Percentiles rank a stretch among this genome's conserved stretches.
These are phyloP conservation scores for Amphicarpaea edgeworthii DNA, from an alignment of 306 rosid genomes.

Conservation along the genomic window DNA sequence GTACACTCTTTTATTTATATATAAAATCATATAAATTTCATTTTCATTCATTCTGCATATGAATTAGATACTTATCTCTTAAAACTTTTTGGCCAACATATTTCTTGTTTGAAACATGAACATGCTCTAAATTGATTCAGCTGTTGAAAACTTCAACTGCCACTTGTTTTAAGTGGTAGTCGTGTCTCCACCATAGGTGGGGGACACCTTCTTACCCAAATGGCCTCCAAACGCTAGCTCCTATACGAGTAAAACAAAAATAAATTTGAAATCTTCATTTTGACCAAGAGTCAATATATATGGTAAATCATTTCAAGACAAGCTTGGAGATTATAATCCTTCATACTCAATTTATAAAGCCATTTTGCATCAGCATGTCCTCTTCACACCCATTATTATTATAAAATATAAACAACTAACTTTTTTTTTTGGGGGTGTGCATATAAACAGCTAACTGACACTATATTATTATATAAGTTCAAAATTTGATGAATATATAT, in stretches of 20 bases:
- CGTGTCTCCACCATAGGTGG: constrained; percentile 39
- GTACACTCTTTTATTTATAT: not conserved
- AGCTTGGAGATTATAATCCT: constrained; percentile 39
- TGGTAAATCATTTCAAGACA: constrained; percentile 44
- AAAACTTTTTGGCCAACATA: not conserved
- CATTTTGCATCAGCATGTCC: constrained; percentile 31
- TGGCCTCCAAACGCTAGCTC: constrained; percentile 19
- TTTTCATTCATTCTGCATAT: not conserved
- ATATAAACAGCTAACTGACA: not conserved
- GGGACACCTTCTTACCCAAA: constrained; percentile 39
- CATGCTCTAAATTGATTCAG: constrained; percentile 40
- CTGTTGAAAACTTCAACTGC: constrained; percentile 43
- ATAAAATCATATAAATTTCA: not conserved
- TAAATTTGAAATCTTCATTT: not conserved
- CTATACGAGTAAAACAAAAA: constrained; percentile 7
- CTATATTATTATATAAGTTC: not conserved
- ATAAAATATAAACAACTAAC: too few species aligned
- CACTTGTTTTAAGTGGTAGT: constrained; percentile 39
- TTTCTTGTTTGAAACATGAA: not conserved
- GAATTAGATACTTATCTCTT: not conserved
- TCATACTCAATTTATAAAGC: constrained; percentile 23
- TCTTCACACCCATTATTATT: constrained; percentile 36
- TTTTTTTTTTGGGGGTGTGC: too few species aligned
- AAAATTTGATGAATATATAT: constrained; percentile 9
- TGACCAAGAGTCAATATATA: constrained; percentile 5